A percentile compares a stretch with the other conserved stretches of the same genome.
These are phyloP conservation scores for Cryptococcus amylolentus DNA, from an alignment of 1,284 basidiomycete genomes.

Conservation along the genomic window DNA sequence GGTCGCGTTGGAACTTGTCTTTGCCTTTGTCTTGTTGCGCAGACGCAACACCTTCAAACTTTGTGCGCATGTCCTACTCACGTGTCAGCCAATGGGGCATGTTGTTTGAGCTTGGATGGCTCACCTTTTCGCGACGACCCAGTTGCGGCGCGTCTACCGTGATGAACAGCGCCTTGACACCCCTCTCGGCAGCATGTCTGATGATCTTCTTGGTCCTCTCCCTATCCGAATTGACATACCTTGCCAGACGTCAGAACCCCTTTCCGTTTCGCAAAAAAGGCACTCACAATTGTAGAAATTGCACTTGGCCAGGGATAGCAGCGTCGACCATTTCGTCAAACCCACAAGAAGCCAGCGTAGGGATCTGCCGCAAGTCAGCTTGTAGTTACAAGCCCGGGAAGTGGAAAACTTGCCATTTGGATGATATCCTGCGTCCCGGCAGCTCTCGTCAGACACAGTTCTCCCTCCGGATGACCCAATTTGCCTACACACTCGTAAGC, in stretches of 20 bases:
- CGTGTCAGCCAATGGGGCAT: neutral
- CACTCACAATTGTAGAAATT: slow-evolving; percentile 73
- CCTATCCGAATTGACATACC: slow-evolving; percentile 82
- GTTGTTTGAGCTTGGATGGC: neutral
- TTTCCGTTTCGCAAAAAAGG: neutral
- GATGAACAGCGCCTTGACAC: slow-evolving; percentile 79
- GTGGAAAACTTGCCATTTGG: slow-evolving; percentile 67
- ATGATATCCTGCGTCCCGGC: slow-evolving; percentile 75
- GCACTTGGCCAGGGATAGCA: slow-evolving; percentile 66
- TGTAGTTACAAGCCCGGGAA: neutral
- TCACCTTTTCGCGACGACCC: slow-evolving; percentile 76
- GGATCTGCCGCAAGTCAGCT: slow-evolving; percentile 57
- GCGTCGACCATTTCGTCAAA: slow-evolving; percentile 88
- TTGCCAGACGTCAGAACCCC: slow-evolving; percentile 27
- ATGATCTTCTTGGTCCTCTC: slow-evolving; percentile 76
- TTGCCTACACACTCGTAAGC: slow-evolving; percentile 61
- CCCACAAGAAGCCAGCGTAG: slow-evolving; percentile 80
- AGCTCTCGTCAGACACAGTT: slow-evolving; percentile 78
- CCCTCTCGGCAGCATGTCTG: slow-evolving; percentile 74
- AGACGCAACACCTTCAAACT: slow-evolving; percentile 83
- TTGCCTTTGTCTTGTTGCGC: slow-evolving; percentile 57
- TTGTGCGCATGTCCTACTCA: slow-evolving; percentile 84
- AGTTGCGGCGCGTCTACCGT: slow-evolving; percentile 92
- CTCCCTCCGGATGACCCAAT: slow-evolving; percentile 89
- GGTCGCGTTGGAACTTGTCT: slow-evolving; percentile 69